These are phyloP conservation scores for Beauveria bassiana DNA, from an alignment of 2,329 filamentous ascomycete genomes.

Conservation along the genomic window DNA sequence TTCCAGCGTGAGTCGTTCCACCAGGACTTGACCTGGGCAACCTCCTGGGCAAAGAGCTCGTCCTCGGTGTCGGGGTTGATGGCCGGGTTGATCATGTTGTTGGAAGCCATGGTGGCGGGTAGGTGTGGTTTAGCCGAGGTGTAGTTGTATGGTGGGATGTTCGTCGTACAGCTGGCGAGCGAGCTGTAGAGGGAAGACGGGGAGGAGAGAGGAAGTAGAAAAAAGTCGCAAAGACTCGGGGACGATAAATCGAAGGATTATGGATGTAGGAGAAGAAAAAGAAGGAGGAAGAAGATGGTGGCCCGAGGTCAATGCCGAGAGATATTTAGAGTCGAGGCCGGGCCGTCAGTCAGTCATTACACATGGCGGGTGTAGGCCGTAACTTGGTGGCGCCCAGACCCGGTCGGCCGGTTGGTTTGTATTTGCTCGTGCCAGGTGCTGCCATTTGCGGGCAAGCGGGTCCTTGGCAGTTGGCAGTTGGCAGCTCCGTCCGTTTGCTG, in stretches of 20 bases:
- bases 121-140: slow-evolving; percentile 8
- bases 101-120: slow-evolving; percentile 44
- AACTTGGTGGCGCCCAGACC: background rate
- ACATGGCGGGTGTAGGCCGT: background rate
- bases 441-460: background rate
- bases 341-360: slow-evolving; percentile 12
- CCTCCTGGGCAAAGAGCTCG: slow-evolving; percentile 69
- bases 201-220: background rate
- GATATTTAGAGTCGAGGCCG: slow-evolving; percentile 16
- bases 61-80: slow-evolving; percentile 52
- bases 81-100: slow-evolving; percentile 53
- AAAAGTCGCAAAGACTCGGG: slow-evolving; percentile 3
- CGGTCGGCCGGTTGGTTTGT: slow-evolving; percentile 9
- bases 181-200: background rate
- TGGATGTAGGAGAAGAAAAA: slow-evolving; percentile 13
- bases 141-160: background rate
- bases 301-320: slow-evolving; percentile 10
- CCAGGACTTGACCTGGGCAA: slow-evolving; percentile 85
- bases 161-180: background rate
- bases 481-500: background rate
- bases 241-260: slow-evolving; percentile 7
- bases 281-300: slow-evolving; percentile 11
- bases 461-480: background rate
- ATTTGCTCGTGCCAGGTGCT: slow-evolving; percentile 8
- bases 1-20: slow-evolving; percentile 90